A percentile compares a stretch with the other conserved stretches of the same genome.
phyloP scores from a whole-genome alignment of 768 basidiomycete species.

The Suillus alpinus region DNA sequence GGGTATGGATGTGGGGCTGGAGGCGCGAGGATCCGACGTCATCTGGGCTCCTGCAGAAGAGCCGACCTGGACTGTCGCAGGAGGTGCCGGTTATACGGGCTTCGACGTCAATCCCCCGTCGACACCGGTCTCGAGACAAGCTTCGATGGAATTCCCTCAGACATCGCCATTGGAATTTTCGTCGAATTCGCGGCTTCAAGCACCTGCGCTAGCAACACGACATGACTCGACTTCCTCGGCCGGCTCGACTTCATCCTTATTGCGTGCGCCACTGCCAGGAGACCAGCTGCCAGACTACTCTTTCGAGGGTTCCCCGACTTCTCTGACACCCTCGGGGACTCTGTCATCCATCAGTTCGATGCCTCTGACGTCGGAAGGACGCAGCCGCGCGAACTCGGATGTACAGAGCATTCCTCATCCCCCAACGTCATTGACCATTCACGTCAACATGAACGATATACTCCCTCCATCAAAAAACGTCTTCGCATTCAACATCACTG shows the following conservation, averaged over 20 bases:
- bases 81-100: conserved; percentile 69
- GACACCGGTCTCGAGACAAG: conserved; percentile 40
- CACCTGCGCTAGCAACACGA: conserved; percentile 29
- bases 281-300: conserved; percentile 69
- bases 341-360: conserved; percentile 40
- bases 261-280: conserved; percentile 71
- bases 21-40: conserved; percentile 66
- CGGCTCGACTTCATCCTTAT: conserved; percentile 56
- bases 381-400: conserved; percentile 39
- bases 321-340: conserved; percentile 42
- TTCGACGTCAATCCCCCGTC: conserved; percentile 53
- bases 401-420: conserved; percentile 19
- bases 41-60: conserved; percentile 57
- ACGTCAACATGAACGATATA: conserved; percentile 79
- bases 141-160: conserved; percentile 46
- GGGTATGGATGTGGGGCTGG: conserved; percentile 72
- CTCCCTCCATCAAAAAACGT: conserved; percentile 59
- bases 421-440: conserved; percentile 62
- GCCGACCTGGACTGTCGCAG: conserved; percentile 58
- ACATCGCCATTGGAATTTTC: conserved; percentile 15
- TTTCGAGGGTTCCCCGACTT: conserved; percentile 62
- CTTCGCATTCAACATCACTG: conserved; percentile 65
- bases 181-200: conserved; percentile 18
- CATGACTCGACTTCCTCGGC: conserved; percentile 36
- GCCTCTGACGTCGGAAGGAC: conserved; percentile 29